Evolutionary conservation across 352 stramenopile genomes (phyloP).

Genomic region (Globisporangium acanthophoron): DNA sequence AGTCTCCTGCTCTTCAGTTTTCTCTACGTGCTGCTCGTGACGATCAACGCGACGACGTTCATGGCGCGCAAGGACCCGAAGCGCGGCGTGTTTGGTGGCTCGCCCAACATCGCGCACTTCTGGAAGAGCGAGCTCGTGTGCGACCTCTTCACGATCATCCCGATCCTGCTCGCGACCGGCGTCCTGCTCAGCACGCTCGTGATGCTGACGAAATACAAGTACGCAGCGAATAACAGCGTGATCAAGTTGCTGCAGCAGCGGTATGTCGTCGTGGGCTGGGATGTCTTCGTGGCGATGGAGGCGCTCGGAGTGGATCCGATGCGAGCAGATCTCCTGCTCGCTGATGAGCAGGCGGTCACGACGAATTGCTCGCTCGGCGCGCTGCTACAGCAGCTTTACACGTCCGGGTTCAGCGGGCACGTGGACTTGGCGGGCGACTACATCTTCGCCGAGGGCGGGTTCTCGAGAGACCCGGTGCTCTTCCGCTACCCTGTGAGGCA

Average conservation of each 20-base stretch:
- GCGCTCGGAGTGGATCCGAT: slow-evolving; percentile 14
- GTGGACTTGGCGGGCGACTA: not conserved
- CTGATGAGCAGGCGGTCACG: not conserved
- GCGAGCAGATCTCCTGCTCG: not conserved
- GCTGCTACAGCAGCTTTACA: not conserved
- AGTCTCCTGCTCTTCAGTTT: slow-evolving; percentile 25
- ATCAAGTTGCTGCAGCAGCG: slow-evolving; percentile 36
- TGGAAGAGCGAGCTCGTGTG: slow-evolving; percentile 49
- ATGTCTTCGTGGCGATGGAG: slow-evolving; percentile 23
- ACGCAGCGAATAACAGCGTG: slow-evolving; percentile 35
- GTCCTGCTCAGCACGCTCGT: slow-evolving; percentile 20
- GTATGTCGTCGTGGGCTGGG: slow-evolving; percentile 48
- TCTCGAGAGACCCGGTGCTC: not conserved
- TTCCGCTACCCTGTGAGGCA: not conserved
- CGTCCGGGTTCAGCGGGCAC: not conserved
- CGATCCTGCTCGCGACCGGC: slow-evolving; percentile 23
- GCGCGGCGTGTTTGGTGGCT: slow-evolving; percentile 32
- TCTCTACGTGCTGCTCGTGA: slow-evolving; percentile 18
- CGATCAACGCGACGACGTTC: slow-evolving; percentile 21
- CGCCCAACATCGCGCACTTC: slow-evolving; percentile 28
- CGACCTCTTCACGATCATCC: slow-evolving; percentile 35
- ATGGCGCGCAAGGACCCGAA: slow-evolving; percentile 22
- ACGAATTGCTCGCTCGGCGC: not conserved
- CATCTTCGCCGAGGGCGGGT: slow-evolving; percentile 1
- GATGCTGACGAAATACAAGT: slow-evolving; percentile 32